These are phyloP conservation scores for Termitomyces sp. DNA, from an alignment of 768 basidiomycete genomes.

Conservation along the genomic window DNA sequence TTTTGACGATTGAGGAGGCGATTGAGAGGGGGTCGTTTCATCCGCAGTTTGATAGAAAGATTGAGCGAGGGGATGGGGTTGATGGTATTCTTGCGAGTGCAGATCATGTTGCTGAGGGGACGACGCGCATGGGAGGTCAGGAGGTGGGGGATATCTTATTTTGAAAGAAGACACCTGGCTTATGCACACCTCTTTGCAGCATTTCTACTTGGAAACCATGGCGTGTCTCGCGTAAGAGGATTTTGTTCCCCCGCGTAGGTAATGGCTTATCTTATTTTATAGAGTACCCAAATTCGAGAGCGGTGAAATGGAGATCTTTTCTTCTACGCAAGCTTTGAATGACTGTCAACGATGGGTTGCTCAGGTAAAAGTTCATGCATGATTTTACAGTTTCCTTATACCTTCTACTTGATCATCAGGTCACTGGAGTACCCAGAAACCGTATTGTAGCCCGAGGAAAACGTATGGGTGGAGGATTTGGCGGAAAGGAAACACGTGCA, in stretches of 20 bases:
- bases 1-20: slow-evolving; percentile 15
- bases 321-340: slow-evolving; percentile 11
- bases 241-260: not conserved
- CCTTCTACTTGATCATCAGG: not conserved
- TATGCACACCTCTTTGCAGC: not conserved
- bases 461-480: slow-evolving; percentile 14
- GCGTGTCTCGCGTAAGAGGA: slow-evolving; percentile 11
- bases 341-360: slow-evolving; percentile 14
- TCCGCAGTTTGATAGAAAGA: slow-evolving; percentile 9
- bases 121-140: slow-evolving; percentile 14
- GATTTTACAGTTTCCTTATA: not conserved
- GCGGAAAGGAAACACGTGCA: slow-evolving; percentile 13
- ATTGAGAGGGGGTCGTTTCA: slow-evolving; percentile 9
- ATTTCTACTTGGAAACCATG: slow-evolving; percentile 16
- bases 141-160: slow-evolving; percentile 3
- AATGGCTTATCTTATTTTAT: not conserved
- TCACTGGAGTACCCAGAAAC: slow-evolving; percentile 14
- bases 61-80: slow-evolving; percentile 10
- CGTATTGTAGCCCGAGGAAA: slow-evolving; percentile 10
- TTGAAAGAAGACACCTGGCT: not conserved
- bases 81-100: slow-evolving; percentile 1
- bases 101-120: slow-evolving; percentile 9
- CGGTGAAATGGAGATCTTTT: slow-evolving; percentile 15
- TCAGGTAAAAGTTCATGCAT: slow-evolving; percentile 3
- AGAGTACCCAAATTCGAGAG: slow-evolving; percentile 14